Evolutionary conservation across 169 alveolate genomes (phyloP), one percentile per base, ranked within the genome.

Genomic region (Ichthyophthirius multifiliis): DNA sequence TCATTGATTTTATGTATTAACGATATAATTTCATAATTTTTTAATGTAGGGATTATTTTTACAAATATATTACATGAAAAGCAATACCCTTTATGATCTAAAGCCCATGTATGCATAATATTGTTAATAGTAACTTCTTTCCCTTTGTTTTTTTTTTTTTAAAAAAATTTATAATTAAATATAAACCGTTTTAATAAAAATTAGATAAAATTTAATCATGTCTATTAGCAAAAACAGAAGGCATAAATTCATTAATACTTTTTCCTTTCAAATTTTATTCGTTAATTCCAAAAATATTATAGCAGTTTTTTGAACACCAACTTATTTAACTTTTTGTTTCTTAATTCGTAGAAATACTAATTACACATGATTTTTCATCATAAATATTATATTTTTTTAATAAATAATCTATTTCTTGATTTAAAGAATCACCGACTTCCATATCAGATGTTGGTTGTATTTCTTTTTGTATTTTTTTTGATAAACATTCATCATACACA

Each of bases 211-310:
- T 43, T 18, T 12, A 45, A 37, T 74, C 76, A 47, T 79, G 85
- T 12, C 31, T 37, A 23, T 35, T 5, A 30, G 74, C 55, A 13
- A 37, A 46, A 23, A 64, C 71, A 10, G 30, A 41, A 4, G 85
- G 85, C 85, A 79, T 79, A 18, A 65, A 65, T 16, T 79, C 75
- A 37, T 79, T 79, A 6, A 79, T 67, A 67, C 64, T 65, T 62
- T 44, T 79, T 6, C 74, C 65, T 37, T 31, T 46, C 1, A 79
- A 30, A 34, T 79, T 45, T 39, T 44, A 31, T 39, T 77, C 84
- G 46, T 65, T 45, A 41, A 37, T 37, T 6, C 85, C 85, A 79
- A 79, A 79, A 2, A 79, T 75, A 45, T 67, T 79, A 18, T 13
- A 46, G 27, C 63, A 74, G 44, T 79, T 79, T 67, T 75, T 79